Evolutionary conservation across 306 rosid genomes (phyloP).

Genomic region (Ziziphus jujuba): DNA sequence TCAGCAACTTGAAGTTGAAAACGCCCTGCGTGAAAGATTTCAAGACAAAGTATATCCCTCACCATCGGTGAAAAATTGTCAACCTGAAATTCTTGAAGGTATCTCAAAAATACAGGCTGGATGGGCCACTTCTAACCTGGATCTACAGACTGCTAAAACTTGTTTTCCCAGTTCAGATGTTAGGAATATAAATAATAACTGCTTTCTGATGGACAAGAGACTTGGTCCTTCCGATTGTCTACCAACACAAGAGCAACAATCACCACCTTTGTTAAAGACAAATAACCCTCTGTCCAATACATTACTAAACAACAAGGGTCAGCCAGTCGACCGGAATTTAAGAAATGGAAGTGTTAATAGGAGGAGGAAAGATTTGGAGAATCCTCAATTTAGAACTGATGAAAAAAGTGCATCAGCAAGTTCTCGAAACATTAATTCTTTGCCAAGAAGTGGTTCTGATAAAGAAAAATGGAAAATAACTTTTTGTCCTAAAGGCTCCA

Average conservation of each 20-base stretch:
- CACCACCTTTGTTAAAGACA: not conserved
- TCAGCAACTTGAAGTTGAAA: slow-evolving; percentile 16
- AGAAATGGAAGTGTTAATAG: slow-evolving; percentile 21
- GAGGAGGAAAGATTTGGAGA: slow-evolving; percentile 9
- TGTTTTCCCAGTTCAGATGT: slow-evolving; percentile 12
- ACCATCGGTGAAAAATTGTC: slow-evolving; percentile 6
- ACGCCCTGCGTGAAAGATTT: slow-evolving; percentile 10
- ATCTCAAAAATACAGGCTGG: slow-evolving; percentile 14
- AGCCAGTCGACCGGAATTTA: slow-evolving; percentile 7
- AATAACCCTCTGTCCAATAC: slow-evolving; percentile 6
- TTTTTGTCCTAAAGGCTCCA: slow-evolving; percentile 17
- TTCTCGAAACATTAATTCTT: slow-evolving; percentile 15
- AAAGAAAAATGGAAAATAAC: slow-evolving; percentile 11
- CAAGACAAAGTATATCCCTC: slow-evolving; percentile 19
- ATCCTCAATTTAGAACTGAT: slow-evolving; percentile 11
- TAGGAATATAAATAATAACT: not conserved
- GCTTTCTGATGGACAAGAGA: slow-evolving; percentile 6
- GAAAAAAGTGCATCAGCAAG: slow-evolving; percentile 9
- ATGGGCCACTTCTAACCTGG: slow-evolving; percentile 20
- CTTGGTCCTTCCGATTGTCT: slow-evolving; percentile 4
- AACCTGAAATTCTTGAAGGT: slow-evolving; percentile 2
- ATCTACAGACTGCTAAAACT: slow-evolving; percentile 26
- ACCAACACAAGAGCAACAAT: slow-evolving; percentile 6
- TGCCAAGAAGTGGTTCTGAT: slow-evolving; percentile 12
- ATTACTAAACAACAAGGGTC: slow-evolving; percentile 3